Evolutionary conservation across 129 eudicot genomes (phyloP).

Genomic region (Mikania micrantha): DNA sequence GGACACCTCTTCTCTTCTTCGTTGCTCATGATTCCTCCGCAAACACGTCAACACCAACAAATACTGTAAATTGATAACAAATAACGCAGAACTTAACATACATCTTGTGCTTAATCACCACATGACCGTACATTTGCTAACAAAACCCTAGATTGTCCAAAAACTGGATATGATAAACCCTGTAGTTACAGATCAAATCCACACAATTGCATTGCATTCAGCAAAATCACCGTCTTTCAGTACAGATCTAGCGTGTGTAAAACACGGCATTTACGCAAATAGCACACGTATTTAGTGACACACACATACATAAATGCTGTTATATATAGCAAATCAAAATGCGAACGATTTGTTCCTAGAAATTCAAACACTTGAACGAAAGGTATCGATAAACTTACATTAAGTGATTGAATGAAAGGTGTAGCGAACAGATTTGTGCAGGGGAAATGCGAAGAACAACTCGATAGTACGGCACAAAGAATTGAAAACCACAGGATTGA

Average conservation of each 20-base stretch:
- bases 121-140: slow-evolving; percentile 11
- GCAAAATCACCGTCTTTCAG: not conserved
- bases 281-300: slow-evolving; percentile 47
- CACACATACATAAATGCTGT: not conserved
- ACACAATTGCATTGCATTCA: slow-evolving; percentile 14
- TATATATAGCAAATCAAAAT: slow-evolving; percentile 7
- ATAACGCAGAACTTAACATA: not conserved
- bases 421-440: slow-evolving; percentile 2
- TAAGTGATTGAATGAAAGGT: slow-evolving; percentile 18
- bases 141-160: slow-evolving; percentile 28
- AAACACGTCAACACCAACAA: slow-evolving; percentile 18
- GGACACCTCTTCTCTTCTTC: slow-evolving; percentile 83
- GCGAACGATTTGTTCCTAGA: slow-evolving; percentile 18
- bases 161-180: slow-evolving; percentile 8
- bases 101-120: slow-evolving; percentile 5
- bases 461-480: slow-evolving; percentile 40
- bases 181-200: slow-evolving; percentile 9
- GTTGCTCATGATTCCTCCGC: slow-evolving; percentile 46
- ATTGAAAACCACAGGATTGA: slow-evolving; percentile 65
- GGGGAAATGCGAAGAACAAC: slow-evolving; percentile 24
- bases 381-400: slow-evolving; percentile 26
- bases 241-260: slow-evolving; percentile 15
- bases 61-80: slow-evolving; percentile 43
- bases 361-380: not conserved
- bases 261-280: slow-evolving; percentile 22